Evolutionary conservation across 2,329 filamentous ascomycete species (phyloP).

Genomic region (Phaeophleospora eucalypticola): DNA sequence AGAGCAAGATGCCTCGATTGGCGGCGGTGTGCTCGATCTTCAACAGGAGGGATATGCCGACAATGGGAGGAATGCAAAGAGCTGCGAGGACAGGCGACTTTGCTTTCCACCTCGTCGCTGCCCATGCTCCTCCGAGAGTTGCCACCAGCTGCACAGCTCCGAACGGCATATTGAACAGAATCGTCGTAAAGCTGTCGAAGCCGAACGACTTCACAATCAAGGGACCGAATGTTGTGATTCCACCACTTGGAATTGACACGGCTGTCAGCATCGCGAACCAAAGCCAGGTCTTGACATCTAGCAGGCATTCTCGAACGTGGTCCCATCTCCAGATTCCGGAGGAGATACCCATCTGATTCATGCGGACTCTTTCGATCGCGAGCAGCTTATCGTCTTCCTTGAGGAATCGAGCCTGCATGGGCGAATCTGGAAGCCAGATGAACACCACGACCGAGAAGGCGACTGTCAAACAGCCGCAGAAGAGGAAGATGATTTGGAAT

Average conservation of each 20-base stretch:
- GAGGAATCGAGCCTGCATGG: conserved; percentile 57
- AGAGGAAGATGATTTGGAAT: conserved; percentile 29
- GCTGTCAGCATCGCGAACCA: conserved; percentile 41
- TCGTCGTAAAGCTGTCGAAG: conserved; percentile 53
- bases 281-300: conserved; percentile 59
- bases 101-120: conserved; percentile 52
- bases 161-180: conserved; percentile 59
- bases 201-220: conserved; percentile 58
- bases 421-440: conserved; percentile 61
- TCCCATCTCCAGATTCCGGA: conserved; percentile 49
- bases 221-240: conserved; percentile 57
- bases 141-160: conserved; percentile 58
- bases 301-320: conserved; percentile 51
- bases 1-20: conserved; percentile 50
- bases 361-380: conserved; percentile 51
- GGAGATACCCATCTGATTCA: conserved; percentile 42
- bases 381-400: conserved; percentile 54
- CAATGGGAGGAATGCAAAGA: conserved; percentile 55
- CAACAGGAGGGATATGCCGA: conserved; percentile 54
- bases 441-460: conserved; percentile 50
- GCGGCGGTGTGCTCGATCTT: conserved; percentile 42
- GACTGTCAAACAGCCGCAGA: conserved; percentile 45
- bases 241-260: conserved; percentile 56
- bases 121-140: conserved; percentile 55
- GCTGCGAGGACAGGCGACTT: conserved; percentile 54